Base-by-base conservation (phyloP, 2,329 filamentous ascomycete species). In the Pseudocercospora eumusae region DNA sequence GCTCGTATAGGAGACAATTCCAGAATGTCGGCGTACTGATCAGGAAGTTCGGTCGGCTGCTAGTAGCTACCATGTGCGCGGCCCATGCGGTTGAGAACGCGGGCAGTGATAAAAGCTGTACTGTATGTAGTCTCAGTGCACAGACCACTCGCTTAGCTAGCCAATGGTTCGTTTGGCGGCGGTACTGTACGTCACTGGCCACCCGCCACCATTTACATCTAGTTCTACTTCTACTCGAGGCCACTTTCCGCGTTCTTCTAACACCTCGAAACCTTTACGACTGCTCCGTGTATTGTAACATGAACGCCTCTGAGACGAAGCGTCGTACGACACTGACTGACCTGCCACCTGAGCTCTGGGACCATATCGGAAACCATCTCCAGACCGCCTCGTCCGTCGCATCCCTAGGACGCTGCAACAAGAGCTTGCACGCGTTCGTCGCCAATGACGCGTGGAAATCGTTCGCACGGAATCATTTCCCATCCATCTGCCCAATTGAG, bases 391-490 rank as follows among this genome's bases (percentile, higher is more conserved):
- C 75, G 57, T 75, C 77, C 21, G 67, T 86, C 42, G 69, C 75
- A 13, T 71, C 74, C 61, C 73, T 86, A 18, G 75, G 79, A 2
- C 74, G 74, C 40, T 81, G 80, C 15, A 83, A 78, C 66, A 79
- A 72, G 54, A 75, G 73, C 40, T 72, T 85, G 10, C 71, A 82
- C 66, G 65, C 71, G 8, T 78, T 81, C 59, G 73, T 84, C 36
- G 73, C 77, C 5, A 76, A 77, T 45, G 68, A 73, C 60, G 78
- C 82, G 50, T 84, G 81, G 74, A 76, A 79, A 31, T 75, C 75
- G 1, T 85, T 85, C 64, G 73, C 81, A 0, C 75, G 79, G 60
- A 77, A 69, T 42, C 76, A 73, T 15, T 84, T 86, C 60, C 80
- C 83, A 9, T 77, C 76, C 1, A 59, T 72, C 31, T 65, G 57